Evolutionary conservation across 1,284 basidiomycete species (phyloP).

Genomic region (Microbotryum lychnidis-dioicae): DNA sequence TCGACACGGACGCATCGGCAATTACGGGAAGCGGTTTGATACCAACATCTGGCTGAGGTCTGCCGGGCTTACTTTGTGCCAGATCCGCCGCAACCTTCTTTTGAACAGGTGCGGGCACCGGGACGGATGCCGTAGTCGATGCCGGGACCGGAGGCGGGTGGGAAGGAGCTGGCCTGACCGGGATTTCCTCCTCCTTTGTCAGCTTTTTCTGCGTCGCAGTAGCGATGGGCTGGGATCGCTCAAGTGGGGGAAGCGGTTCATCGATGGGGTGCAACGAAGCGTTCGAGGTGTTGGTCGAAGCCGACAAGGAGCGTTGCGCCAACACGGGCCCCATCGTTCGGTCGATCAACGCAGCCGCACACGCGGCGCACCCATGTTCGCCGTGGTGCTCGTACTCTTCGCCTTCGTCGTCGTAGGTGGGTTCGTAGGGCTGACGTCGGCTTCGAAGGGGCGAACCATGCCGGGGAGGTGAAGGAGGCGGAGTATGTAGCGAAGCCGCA

Average conservation of each 20-base stretch:
- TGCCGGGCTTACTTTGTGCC: background rate
- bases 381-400: slow-evolving; percentile 1
- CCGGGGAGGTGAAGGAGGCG: slow-evolving; percentile 3
- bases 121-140: background rate
- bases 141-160: background rate
- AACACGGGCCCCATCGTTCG: slow-evolving; percentile 6
- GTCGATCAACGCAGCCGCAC: slow-evolving; percentile 14
- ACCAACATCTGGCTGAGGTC: background rate
- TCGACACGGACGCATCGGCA: background rate
- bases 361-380: slow-evolving; percentile 8
- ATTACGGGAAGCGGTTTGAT: background rate
- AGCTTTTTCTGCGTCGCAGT: background rate
- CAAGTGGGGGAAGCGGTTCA: too few species aligned
- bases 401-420: background rate
- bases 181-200: background rate
- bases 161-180: too few species aligned
- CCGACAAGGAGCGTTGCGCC: slow-evolving; percentile 1
- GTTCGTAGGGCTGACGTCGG: background rate
- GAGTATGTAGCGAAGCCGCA: slow-evolving; percentile 5
- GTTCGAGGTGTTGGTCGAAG: background rate
- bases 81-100: background rate
- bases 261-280: too few species aligned
- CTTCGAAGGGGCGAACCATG: slow-evolving; percentile 4
- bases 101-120: background rate
- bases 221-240: too few species aligned